Conservation (phyloP, 331 rosid species). For the Malus hybrid region DNA sequence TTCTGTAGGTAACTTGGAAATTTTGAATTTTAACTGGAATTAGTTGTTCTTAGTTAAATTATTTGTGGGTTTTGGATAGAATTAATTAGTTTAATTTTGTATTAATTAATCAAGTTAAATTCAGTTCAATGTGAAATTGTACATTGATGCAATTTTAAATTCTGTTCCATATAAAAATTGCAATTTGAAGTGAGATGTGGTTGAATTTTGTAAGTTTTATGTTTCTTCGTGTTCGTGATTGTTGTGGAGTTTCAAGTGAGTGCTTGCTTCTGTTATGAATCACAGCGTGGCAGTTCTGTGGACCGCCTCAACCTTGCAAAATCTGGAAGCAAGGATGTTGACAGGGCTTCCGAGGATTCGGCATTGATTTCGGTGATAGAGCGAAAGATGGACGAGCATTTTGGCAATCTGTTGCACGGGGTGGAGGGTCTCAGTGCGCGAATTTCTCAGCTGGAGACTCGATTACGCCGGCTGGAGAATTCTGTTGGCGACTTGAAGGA, state of each 20-base stretch:
- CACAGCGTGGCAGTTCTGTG: not conserved
- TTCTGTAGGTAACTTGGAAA: not conserved
- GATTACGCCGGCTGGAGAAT: constrained; percentile 20
- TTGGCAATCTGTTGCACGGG: constrained; percentile 11
- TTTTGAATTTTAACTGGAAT: not conserved
- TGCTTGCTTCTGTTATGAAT: not conserved
- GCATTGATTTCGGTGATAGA: constrained; percentile 20
- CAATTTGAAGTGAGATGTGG: not conserved
- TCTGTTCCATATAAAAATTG: not conserved
- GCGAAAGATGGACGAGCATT: constrained; percentile 18
- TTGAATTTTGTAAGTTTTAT: not conserved
- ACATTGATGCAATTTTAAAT: no score
- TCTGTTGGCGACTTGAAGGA: constrained; percentile 28
- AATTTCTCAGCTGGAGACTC: constrained; percentile 27
- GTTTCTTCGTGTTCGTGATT: not conserved
- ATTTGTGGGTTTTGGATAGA: not conserved
- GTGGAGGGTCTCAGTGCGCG: constrained; percentile 23
- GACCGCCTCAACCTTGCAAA: not conserved
- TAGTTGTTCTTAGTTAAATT: not conserved
- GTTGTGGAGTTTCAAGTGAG: not conserved
- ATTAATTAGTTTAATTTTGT: not conserved
- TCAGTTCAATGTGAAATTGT: not conserved
- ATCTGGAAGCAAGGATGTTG: not conserved
- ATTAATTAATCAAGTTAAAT: not conserved
- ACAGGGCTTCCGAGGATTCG: not conserved